Base-by-base conservation (phyloP, 768 basidiomycete species). In the Lactarius sanguifluus region DNA sequence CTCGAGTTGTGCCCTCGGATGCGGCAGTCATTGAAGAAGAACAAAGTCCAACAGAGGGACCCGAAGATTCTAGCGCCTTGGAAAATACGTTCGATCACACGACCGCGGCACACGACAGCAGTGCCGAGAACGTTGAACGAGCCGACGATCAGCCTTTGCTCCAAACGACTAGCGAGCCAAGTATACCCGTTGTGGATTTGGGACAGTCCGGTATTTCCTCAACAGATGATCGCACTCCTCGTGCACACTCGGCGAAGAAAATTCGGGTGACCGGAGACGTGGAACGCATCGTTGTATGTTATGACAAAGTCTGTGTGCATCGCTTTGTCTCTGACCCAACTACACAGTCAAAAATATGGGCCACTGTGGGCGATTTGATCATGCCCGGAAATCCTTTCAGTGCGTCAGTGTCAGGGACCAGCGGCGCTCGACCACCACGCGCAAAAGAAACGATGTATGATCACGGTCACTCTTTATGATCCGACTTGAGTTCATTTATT, bases 331-430 rank as follows among this genome's bases (percentile, higher is more conserved):
- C 55, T 71, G 7, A 57, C 20, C 28, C n/a, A n/a, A n/a, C 57
- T 34, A 41, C 20, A 12, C 69, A 92, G 91, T 73, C 81, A 32
- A 90, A 85, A 72, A 87, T 93, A 69, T 90, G 89, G 88, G 67
- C 78, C 13, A 84, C 86, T 12, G 78, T 87, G 13, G 84, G 86
- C 23, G 89, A 91, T 55, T 77, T 86, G 41, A 79, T 92, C 20
- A 82, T 84, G 77, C 84, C 85, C 20, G 84, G 83, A 16, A 78
- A 83, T 70, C 70, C 75, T 12, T 83, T 79, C 69, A 73, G 79
- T 59, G 68, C 71, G 0, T 71, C 77, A n/a, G 68, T 71, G 0
- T 71, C 77, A n/a, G 75, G 75, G 57, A 66, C 70, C 52, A 62
- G 69, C 52, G 75, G 74, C 16, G 78, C 74, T 61, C 81, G 80